phyloP scores from a whole-genome alignment of 2,329 filamentous ascomycete species.

The Sporothrix brunneoviolacea region DNA sequence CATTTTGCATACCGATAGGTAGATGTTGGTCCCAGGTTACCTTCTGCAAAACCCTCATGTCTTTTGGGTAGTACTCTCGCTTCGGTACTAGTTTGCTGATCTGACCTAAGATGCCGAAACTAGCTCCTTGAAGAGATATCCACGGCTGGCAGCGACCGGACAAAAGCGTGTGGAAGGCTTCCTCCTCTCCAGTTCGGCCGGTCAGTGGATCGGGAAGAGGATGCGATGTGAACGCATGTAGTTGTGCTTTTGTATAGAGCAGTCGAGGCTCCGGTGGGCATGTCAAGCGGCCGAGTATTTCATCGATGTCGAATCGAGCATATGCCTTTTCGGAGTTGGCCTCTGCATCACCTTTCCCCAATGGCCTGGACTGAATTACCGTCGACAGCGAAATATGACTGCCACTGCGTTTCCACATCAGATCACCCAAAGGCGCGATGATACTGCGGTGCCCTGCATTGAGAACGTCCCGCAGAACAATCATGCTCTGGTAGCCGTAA shows the following conservation, averaged over 20 bases:
- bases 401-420: conserved; percentile 25
- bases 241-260: conserved; percentile 48
- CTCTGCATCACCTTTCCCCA: too few species aligned
- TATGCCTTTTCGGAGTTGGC: conserved; percentile 34
- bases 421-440: conserved; percentile 43
- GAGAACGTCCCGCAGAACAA: conserved; percentile 44
- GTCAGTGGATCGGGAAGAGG: conserved; percentile 52
- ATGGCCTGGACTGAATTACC: background rate
- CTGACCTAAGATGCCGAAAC: conserved; percentile 12
- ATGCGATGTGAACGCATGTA: conserved; percentile 57
- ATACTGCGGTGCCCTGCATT: conserved; percentile 39
- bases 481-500: conserved; percentile 52
- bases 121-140: conserved; percentile 24
- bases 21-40: conserved; percentile 28
- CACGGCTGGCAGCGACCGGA: conserved; percentile 47
- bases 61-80: conserved; percentile 32
- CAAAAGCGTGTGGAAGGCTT: conserved; percentile 43
- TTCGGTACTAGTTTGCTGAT: conserved; percentile 26
- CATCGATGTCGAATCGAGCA: conserved; percentile 46
- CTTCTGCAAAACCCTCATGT: conserved; percentile 28
- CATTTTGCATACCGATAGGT: conserved; percentile 32
- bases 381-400: conserved; percentile 37
- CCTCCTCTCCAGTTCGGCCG: conserved; percentile 52
- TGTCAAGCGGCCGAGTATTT: conserved; percentile 46
- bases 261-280: conserved; percentile 50